Base-by-base conservation (phyloP, 1,139 yeast genomes). In the Saccharomyces hybrid region DNA sequence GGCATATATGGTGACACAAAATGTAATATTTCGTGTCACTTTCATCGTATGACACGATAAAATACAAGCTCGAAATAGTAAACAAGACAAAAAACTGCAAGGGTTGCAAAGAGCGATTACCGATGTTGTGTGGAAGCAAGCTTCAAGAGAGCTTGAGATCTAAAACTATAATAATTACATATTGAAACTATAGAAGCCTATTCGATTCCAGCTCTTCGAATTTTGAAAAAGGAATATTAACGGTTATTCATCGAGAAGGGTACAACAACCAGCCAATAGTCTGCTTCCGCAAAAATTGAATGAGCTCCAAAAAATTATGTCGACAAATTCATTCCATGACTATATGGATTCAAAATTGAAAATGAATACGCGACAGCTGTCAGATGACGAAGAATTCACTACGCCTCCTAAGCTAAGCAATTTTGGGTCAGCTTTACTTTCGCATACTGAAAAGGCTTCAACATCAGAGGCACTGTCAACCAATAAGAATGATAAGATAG, bases 391-490 rank as follows among this genome's bases (percentile, higher is more conserved):
- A 41, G 61, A 64, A 41, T 47, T 62, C 26, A 53, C 60, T 28
- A 64, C 62, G 0, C 67, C 68, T 5, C 71, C 71, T 9, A 60
- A 62, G 42, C 51, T 67, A 34, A 67, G 71, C 50, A 58, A 65
- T 51, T 67, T 64, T 57, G 70, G 68, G 3, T 65, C 69, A 9
- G 70, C 68, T 5, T 53, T 66, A 50, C 54, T 67, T 9, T 58
- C 60, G 14, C 65, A 58, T 8, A 41, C 52, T 11, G 47, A 38
- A 38, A 38, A 38, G 11, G 5, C 44, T 11, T 38, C 44, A 4
- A n/a, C 23, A 9, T 19, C 44, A 19, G 25, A 38, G 44, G 6
- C 5, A 38, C 13, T 38, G 11, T 38, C 44, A 38, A 38, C 8
- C 6, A 7, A 38, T 38, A 38, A 38, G 5, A 19, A 16, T 38